Evolutionary conservation across 371 early-diverging fungal species (phyloP), one percentile per base, ranked within the genome.

Genomic region (Lichtheimia corymbifera): DNA sequence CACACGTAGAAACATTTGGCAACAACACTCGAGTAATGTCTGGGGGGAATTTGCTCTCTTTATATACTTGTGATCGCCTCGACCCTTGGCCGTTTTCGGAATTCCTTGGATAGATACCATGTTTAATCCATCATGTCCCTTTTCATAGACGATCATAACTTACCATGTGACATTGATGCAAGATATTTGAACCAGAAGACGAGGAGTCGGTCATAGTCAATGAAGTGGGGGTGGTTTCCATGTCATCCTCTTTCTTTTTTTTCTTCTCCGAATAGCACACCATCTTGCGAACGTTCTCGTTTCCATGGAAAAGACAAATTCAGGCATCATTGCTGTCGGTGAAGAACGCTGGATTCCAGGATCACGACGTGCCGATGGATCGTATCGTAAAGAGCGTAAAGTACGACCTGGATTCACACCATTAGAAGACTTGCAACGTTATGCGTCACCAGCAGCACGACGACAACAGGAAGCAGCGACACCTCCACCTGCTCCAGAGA

Each of bases 351-450:
- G 69, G 42, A 76, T 86, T 47, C 78, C 79, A 43, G 67, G 85
- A 35, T 87, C 85, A 80, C 67, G 59, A 40, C 81, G 91, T n/a
- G 77, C 91, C 2, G 91, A 91, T 63, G 91, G 91, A 43, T 74
- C 85, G 12, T 58, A 83, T 55, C 82, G 91, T 60, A 84, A 83
- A 58, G 91, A 89, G 56, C 79, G 84, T 55, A 82, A 83, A 62
- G 79, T 91, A 15, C 81, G 91, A 13, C 79, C 84, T 22, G 90
- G 90, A 6, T 91, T 80, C 70, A 80, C 80, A 11, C 87, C 88
- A 28, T 74, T 68, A 40, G 89, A 89, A 70, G 90, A 88, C 67
- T 81, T 86, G 0, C 68, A 70, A 43, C 76, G 81, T 1, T 91
- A 87, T 71, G 70, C 83, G 22, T 88, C 85, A 66, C 66, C 73